Percentiles rank a stretch among this genome's conserved stretches.
Evolutionary conservation across 139 green algal species (phyloP).

Genomic region (Haematococcus sp.): DNA sequence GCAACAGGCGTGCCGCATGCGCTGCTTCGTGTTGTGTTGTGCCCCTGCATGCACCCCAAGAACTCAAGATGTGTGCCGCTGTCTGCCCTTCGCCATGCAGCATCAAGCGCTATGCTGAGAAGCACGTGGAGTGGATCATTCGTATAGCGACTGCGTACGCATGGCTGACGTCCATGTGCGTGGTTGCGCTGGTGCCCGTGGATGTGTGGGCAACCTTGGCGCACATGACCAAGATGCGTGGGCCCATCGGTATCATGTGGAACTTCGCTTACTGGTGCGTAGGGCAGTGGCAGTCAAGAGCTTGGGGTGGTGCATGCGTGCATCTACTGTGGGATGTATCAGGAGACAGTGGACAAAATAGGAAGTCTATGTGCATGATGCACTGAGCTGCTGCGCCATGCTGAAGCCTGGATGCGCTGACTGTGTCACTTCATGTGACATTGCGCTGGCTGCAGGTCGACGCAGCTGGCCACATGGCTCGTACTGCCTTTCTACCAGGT

Average conservation of each 20-base stretch:
- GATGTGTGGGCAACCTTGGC: conserved; percentile 68
- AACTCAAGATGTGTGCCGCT: no score
- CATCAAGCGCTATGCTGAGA: conserved; percentile 57
- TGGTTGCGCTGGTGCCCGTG: conserved; percentile 83
- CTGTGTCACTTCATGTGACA: no score
- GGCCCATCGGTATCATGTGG: conserved; percentile 59
- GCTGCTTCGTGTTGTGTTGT: no score
- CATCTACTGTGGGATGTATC: no score
- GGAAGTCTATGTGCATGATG: no score
- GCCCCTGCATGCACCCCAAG: not conserved
- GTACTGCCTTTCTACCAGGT: conserved; percentile 84
- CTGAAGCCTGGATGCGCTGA: no score
- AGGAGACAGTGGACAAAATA: no score
- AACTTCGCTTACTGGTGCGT: conserved; percentile 70
- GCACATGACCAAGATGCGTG: conserved; percentile 4
- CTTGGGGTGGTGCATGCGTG: no score
- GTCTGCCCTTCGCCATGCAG: conserved; percentile 24
- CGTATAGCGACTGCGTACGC: conserved; percentile 55
- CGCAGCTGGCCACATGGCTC: conserved; percentile 82
- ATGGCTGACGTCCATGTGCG: conserved; percentile 82
- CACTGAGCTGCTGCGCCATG: no score
- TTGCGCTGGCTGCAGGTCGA: conserved; percentile 73
- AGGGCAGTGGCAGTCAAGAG: no score
- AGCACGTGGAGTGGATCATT: conserved; percentile 49
- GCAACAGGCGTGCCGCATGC: no score